Conservation (phyloP, 306 rosid species). For the Cicer yamashitae region DNA sequence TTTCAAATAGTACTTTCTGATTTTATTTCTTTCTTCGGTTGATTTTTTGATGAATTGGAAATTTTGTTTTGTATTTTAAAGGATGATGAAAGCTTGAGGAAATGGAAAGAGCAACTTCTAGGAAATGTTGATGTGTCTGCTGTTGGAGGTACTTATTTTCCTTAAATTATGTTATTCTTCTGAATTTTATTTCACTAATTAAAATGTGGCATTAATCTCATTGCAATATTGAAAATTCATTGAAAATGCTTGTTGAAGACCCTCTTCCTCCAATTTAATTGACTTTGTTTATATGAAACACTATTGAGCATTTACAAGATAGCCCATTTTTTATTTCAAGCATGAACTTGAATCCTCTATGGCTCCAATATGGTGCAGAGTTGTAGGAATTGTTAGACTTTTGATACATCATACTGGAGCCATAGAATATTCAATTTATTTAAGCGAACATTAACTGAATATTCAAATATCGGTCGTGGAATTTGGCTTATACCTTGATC, state of each 20-base stretch:
- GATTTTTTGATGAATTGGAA: constrained; percentile 2
- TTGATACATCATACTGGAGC: too few relatives aligned
- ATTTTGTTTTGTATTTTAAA: constrained; percentile 37
- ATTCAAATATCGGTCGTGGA: background rate
- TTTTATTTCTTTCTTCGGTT: background rate
- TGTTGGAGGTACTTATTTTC: constrained; percentile 68
- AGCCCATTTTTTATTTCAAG: too few relatives aligned
- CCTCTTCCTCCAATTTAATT: constrained; percentile 21
- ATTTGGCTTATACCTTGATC: background rate
- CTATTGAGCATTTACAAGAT: too few relatives aligned
- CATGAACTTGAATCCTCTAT: too few relatives aligned
- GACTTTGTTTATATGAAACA: background rate
- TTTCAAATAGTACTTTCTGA: constrained; percentile 19
- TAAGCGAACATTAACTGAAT: background rate
- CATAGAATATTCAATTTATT: too few relatives aligned
- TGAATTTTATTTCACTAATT: background rate
- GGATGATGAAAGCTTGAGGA: constrained; percentile 92
- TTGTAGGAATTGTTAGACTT: too few relatives aligned
- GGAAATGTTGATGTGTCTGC: constrained; percentile 78
- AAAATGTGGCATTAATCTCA: background rate
- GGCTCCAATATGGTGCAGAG: too few relatives aligned
- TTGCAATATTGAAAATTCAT: background rate
- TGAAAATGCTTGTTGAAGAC: constrained; percentile 9
- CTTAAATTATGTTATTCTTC: background rate
- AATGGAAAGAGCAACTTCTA: constrained; percentile 90